Conservation (phyloP, 805 yeast genomes). For the Candida nonsorbophila region DNA sequence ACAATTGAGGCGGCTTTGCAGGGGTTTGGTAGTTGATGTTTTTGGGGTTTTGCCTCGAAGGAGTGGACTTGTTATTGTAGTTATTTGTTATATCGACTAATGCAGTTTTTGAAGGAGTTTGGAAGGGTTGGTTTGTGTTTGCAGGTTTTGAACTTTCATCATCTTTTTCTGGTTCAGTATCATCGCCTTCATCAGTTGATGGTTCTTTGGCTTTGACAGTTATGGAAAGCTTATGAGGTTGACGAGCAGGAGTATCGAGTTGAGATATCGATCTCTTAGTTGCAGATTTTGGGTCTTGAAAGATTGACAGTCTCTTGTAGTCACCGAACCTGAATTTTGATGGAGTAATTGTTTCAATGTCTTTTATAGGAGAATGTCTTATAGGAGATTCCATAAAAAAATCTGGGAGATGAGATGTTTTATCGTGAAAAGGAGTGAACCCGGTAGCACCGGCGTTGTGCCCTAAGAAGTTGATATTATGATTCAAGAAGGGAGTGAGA, state of each 20-base stretch:
- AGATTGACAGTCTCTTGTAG: conserved; percentile 14
- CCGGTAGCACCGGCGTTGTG: not conserved
- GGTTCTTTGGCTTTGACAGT: conserved; percentile 10
- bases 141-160: conserved; percentile 2
- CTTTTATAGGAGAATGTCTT: conserved; percentile 28
- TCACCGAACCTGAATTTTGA: conserved; percentile 25
- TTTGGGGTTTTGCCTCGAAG: conserved; percentile 2
- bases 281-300: conserved; percentile 23
- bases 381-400: conserved; percentile 43
- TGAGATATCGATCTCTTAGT: conserved; percentile 31
- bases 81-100: conserved; percentile 1
- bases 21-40: conserved; percentile 24
- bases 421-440: conserved; percentile 40
- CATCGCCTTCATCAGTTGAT: conserved; percentile 9
- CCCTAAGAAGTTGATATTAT: conserved; percentile 17
- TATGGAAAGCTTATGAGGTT: conserved; percentile 23
- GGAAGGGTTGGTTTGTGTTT: conserved; percentile 9
- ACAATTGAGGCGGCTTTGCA: conserved; percentile 22
- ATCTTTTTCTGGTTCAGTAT: conserved; percentile 10
- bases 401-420: conserved; percentile 35
- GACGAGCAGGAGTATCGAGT: conserved; percentile 34
- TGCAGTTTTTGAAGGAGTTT: conserved; percentile 28
- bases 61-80: conserved; percentile 3
- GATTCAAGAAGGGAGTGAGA: conserved; percentile 38
- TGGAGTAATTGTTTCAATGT: conserved; percentile 35